Evolutionary conservation across 352 stramenopile genomes (phyloP).

Genomic region (Thalassiosira mediterranea): DNA sequence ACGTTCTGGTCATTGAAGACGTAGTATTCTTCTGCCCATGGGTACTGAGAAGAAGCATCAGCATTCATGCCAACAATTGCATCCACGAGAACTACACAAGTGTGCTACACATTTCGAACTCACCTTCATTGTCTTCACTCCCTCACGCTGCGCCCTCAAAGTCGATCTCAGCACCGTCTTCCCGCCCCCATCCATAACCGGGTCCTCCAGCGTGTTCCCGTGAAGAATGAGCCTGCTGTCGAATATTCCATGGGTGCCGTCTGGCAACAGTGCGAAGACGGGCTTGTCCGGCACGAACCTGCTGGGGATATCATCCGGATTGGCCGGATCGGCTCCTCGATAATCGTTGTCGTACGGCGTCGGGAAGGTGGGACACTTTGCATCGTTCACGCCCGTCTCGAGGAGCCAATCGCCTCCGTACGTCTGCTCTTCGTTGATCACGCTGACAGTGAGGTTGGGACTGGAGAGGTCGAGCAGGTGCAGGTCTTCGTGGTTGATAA

Average conservation of each 20-base stretch:
- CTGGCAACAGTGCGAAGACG: slow-evolving; percentile 35
- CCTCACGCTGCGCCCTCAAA: neutral
- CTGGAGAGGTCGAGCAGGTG: slow-evolving; percentile 22
- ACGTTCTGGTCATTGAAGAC: slow-evolving; percentile 34
- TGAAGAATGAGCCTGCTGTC: slow-evolving; percentile 25
- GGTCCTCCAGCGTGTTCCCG: slow-evolving; percentile 32
- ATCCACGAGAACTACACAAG: too few relatives aligned
- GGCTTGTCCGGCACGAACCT: slow-evolving; percentile 33
- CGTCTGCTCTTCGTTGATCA: slow-evolving; percentile 37
- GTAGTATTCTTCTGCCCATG: slow-evolving; percentile 1
- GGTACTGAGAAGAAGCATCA: too few relatives aligned
- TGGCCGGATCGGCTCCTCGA: slow-evolving; percentile 16
- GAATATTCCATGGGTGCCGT: slow-evolving; percentile 23
- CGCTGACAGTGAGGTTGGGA: neutral
- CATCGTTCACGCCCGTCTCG: slow-evolving; percentile 1
- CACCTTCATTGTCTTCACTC: neutral
- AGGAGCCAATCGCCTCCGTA: slow-evolving; percentile 26
- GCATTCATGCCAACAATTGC: too few relatives aligned
- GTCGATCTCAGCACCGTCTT: slow-evolving; percentile 13
- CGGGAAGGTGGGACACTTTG: slow-evolving; percentile 25
- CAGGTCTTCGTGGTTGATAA: slow-evolving; percentile 19
- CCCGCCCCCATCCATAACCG: slow-evolving; percentile 19
- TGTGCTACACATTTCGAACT: neutral
- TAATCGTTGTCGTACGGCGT: slow-evolving; percentile 41
- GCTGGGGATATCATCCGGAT: slow-evolving; percentile 14